Conservation (phyloP, 2,329 filamentous ascomycete genomes). For the Ophiocordyceps camponoti-floridani region DNA sequence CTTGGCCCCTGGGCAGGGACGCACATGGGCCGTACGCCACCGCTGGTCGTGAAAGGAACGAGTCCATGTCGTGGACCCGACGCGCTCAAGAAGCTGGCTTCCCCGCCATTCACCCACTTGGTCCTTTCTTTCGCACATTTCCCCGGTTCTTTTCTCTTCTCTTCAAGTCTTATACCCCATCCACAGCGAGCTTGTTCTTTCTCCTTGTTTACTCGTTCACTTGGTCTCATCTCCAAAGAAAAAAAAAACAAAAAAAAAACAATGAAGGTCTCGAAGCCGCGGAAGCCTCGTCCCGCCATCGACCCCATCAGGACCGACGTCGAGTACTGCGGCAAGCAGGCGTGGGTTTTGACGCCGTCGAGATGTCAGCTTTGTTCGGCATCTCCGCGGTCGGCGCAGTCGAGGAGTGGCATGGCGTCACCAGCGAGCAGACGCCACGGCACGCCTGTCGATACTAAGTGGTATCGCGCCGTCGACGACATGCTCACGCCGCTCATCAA, state of each 20-base stretch:
- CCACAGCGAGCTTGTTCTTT: not conserved
- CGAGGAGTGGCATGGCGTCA: too few species aligned
- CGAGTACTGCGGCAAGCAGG: too few species aligned
- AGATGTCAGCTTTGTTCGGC: not conserved
- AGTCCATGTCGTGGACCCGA: not conserved
- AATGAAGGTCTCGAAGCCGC: not conserved
- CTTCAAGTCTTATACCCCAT: too few species aligned
- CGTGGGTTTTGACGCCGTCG: not conserved
- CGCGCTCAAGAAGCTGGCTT: not conserved
- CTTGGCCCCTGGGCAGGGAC: not conserved
- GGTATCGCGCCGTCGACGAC: too few species aligned
- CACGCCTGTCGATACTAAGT: too few species aligned
- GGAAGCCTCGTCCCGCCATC: slow-evolving; percentile 1
- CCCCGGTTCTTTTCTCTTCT: not conserved
- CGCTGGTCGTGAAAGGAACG: not conserved
- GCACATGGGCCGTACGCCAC: not conserved
- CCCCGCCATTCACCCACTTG: not conserved
- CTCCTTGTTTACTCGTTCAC: not conserved
- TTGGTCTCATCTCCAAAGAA: not conserved
- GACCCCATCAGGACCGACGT: slow-evolving; percentile 3
- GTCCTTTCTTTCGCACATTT: not conserved
- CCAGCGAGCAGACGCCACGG: too few species aligned
- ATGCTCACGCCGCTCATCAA: too few species aligned
- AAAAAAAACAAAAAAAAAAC: too few species aligned
- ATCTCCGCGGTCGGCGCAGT: not conserved